Evolutionary conservation across 176 grass and related monocot species (phyloP), one percentile per base, ranked within the genome.

Genomic region (Secale cereale): DNA sequence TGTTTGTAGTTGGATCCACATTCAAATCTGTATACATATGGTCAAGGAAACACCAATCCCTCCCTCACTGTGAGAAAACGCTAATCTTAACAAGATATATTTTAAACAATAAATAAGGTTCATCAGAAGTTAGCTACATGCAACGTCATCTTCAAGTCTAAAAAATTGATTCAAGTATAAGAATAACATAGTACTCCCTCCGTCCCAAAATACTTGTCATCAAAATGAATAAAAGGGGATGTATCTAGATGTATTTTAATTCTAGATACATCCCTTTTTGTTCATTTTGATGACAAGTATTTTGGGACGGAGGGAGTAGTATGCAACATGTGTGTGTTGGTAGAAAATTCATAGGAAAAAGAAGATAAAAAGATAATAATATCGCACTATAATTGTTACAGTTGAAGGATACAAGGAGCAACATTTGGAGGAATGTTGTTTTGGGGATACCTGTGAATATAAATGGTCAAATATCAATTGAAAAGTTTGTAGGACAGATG

Each of bases 341-440:
- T 17, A 46, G 37, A 66, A 77, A 60, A 63, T 59, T 36, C 33
- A 33, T 45, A 70, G 33, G 65, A 59, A 68, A 77, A 41, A 11
- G 26, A n/a, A 70, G 40, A 72, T 73, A 12, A 33, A 69, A 66
- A 14, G 79, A n/a, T n/a, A 0, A 62, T 64, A 84, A 52, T 30
- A 74, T 81, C 29, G 63, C 78, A 76, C 17, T 83, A 77, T 83
- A 78, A 70, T 8, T 90, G 82, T 85, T n/a, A 86, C 30, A 89
- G 67, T 82, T 80, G n/a, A 87, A 92, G 94, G 94, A 99, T 99
- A 99, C 97, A 92, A 79, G 90, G 82, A 87, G 79, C 81, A 78
- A 97, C 56, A 80, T 28, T 84, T 67, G 78, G 54, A 71, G 97
- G 92, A 67, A 94, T 65, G 65, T 94, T 96, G 77, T 99, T 99